Base-by-base conservation (phyloP, 805 yeast genomes). In the Debaryomyces maramus region DNA sequence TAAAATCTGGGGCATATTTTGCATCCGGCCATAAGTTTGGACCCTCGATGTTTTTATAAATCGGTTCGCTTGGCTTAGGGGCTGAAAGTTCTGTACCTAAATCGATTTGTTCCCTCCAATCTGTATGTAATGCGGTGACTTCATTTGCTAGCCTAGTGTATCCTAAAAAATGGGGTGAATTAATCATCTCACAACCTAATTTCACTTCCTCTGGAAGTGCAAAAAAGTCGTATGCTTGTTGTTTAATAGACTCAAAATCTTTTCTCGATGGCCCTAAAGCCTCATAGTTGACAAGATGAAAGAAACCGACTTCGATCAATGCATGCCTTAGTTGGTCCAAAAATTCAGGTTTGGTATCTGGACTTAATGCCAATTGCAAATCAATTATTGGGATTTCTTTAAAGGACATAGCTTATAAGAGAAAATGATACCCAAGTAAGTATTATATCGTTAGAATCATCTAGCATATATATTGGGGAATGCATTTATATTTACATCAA, bases 81-180 rank as follows among this genome's bases (percentile, higher is more conserved):
- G 70, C 67, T 3, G 74, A 67, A 23, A 73, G 56, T 43, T 72
- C 78, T 5, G 81, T 76, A 4, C 78, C 84, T 40, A 80, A 61
- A 51, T 80, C 85, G 43, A 75, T 72, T 56, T 81, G 85, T 50
- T 80, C 86, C 41, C 85, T 61, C 72, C 80, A 71, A 51, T 80
- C 86, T 3, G 75, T 66, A 18, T 62, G 61, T 16, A 63, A 61
- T 9, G 79, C 78, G 0, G 85, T 79, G 37, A 75, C 72, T 50
- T 80, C 85, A 42, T 78, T 76, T 5, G 81, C 84, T 17, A 80
- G 60, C 26, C 70, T 60, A 21, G 79, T 72, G 63, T 73, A 81
- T 4, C 82, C 86, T 50, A 73, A 67, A 47, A 81, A 80, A 48
- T 80, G 83, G 5, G 80, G 79, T 45, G 75, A 77, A 47, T 69